These are phyloP conservation scores for Malus hybrid DNA, from an alignment of 331 rosid genomes.

Conservation along the genomic window DNA sequence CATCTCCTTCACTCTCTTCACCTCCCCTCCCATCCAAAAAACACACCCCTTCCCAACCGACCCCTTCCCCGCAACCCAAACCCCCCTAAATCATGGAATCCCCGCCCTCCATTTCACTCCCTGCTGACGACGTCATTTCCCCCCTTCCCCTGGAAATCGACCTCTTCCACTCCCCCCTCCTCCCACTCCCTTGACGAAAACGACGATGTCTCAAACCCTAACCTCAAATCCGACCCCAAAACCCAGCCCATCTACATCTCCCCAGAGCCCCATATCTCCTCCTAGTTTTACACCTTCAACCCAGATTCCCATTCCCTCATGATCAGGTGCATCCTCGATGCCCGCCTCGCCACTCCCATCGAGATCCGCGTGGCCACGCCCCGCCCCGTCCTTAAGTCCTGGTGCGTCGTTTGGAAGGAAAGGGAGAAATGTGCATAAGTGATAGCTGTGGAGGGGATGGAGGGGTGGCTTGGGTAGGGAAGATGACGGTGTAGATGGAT, in stretches of 20 bases:
- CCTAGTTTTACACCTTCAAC: constrained; percentile 95
- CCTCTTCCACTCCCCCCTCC: constrained; percentile 51
- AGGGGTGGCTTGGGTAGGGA: too few relatives aligned
- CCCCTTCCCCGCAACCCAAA: too few relatives aligned
- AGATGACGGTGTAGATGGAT: too few relatives aligned
- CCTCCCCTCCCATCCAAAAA: too few relatives aligned
- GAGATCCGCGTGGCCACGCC: constrained; percentile 94
- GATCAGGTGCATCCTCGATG: constrained; percentile 76
- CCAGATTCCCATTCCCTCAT: constrained; percentile 74
- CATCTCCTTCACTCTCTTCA: too few relatives aligned
- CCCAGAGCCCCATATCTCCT: constrained; percentile 79
- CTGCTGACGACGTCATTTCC: constrained; percentile 37
- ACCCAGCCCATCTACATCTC: constrained; percentile 43
- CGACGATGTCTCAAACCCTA: constrained; percentile 32
- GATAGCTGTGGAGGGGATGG: too few relatives aligned
- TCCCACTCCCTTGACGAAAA: constrained; percentile 41
- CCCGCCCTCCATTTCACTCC: constrained; percentile 31
- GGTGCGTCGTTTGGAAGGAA: constrained; percentile 98
- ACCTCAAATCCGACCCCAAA: constrained; percentile 9
- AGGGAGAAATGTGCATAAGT: too few relatives aligned
- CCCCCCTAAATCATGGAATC: constrained; percentile 36
- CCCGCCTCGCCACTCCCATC: constrained; percentile 60
- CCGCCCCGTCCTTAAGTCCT: constrained; percentile 63
- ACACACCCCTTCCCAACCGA: too few relatives aligned
- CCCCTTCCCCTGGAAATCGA: constrained; percentile 65